Conservation (phyloP, 345 rosid species). For the Pugionium dolabratum region DNA sequence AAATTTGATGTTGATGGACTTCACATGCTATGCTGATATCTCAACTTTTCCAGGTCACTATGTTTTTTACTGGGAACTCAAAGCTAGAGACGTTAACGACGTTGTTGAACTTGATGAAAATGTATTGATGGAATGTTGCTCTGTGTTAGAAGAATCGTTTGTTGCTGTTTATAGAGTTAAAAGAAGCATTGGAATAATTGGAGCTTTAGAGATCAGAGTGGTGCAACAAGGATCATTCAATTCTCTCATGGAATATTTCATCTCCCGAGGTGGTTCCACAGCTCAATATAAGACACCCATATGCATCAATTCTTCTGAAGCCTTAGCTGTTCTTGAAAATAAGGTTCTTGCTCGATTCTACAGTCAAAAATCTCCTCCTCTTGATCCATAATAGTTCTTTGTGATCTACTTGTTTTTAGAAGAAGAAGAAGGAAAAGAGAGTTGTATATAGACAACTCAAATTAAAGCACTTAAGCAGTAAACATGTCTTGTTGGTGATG, state of each 20-base stretch:
- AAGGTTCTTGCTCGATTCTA: constrained; percentile 13
- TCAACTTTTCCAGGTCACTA: constrained; percentile 10
- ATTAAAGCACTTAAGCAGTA: no score
- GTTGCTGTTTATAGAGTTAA: neutral
- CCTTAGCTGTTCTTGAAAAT: constrained; percentile 5
- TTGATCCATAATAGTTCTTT: neutral
- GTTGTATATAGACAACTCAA: no score
- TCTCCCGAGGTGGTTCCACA: neutral
- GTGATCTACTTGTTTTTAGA: no score
- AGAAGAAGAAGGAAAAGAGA: no score
- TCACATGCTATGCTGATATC: constrained; percentile 6
- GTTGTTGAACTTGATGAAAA: neutral
- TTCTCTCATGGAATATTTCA: constrained; percentile 5
- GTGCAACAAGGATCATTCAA: constrained; percentile 6
- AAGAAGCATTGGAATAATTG: constrained; percentile 6
- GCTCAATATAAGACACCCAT: constrained; percentile 15
- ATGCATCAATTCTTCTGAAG: constrained; percentile 2
- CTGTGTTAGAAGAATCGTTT: neutral
- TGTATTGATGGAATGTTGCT: constrained; percentile 5
- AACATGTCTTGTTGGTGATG: no score
- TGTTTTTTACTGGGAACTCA: constrained; percentile 13
- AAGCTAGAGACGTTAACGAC: constrained; percentile 1
- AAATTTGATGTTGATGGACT: neutral
- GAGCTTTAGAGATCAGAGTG: constrained; percentile 7
- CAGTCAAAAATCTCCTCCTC: neutral